Base-by-base conservation (phyloP, 768 basidiomycete species). In the Mycena rosella region DNA sequence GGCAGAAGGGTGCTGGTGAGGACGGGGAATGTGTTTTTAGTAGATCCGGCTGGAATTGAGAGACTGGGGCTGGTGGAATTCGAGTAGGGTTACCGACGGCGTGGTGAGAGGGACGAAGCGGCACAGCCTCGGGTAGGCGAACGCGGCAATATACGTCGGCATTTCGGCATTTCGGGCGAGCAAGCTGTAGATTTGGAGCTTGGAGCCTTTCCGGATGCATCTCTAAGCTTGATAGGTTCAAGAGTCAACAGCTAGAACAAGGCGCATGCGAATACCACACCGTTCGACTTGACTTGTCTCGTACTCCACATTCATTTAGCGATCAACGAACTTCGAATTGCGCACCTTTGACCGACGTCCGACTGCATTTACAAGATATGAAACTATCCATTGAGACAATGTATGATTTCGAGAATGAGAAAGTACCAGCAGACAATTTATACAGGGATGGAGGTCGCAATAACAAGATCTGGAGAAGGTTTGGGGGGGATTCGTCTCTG, bases 371-470 rank as follows among this genome's bases (percentile, higher is more conserved):
- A 60, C 59, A 61, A 30, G 60, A 61, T 52, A 61, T 42, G 24
- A 14, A 53, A 53, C 60, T 61, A 53, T 61, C 40, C 60, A 61
- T 61, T 49, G 51, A 61, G 49, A 61, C 44, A 61, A 52, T 53
- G 51, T 29, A 38, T 53, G 60, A 61, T 53, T 52, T 53, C 40
- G 30, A 54, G 51, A 62, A 62, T 54, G 51, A 45, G 40, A 62
- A 54, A 62, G 44, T 52, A 62, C 42, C 48, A 60, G 59, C 32
- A 59, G 45, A 59, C 58, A 59, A 52, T 51, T 59, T 40, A 60
- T 60, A 60, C 60, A 52, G 48, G 60, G 48, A 22, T 60, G 60
- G 45, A 44, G 20, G 42, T 44, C 42, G 42, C 20, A 44, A 44
- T 44, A 44, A 44, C 42, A 44, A 44, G 27, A 60, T 60, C 60